These are phyloP conservation scores for Scutellaria minor DNA, from an alignment of 257 asterid species.

Conservation along the genomic window DNA sequence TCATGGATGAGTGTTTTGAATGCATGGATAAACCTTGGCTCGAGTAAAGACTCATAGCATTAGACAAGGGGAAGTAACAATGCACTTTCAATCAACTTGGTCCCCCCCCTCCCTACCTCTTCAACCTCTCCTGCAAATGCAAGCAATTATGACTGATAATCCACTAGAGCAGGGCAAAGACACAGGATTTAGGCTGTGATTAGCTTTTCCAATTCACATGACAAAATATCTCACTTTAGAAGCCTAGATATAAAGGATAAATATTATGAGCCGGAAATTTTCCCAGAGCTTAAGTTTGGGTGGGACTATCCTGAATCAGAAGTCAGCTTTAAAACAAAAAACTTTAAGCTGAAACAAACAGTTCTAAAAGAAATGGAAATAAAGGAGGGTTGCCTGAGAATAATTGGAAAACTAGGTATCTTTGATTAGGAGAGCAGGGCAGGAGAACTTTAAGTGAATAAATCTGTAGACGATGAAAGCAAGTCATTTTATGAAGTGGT, in stretches of 20 bases:
- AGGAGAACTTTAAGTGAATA: constrained; percentile 10
- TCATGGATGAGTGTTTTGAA: not conserved
- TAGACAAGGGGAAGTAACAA: constrained; percentile 9
- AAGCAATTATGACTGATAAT: constrained; percentile 5
- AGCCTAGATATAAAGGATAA: constrained; percentile 11
- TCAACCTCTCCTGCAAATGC: constrained; percentile 2
- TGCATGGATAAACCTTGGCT: constrained; percentile 19
- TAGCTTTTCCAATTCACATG: constrained; percentile 11
- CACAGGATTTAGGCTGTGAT: constrained; percentile 2
- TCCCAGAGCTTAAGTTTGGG: not conserved
- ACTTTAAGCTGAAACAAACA: constrained; percentile 21
- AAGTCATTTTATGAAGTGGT: constrained; percentile 22
- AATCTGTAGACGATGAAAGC: constrained; percentile 26
- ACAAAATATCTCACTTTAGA: constrained; percentile 18
- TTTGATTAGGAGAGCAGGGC: constrained; percentile 14
- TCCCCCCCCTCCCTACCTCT: not conserved
- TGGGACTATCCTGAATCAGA: constrained; percentile 18
- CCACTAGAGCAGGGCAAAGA: not conserved
- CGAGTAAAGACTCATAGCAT: constrained; percentile 1
- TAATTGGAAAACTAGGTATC: constrained; percentile 17
- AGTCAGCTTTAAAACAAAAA: constrained; percentile 18
- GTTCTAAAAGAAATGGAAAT: constrained; percentile 27
- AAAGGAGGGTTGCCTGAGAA: constrained; percentile 11
- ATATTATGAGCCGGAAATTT: not conserved
- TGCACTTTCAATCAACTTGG: constrained; percentile 7